Evolutionary conservation across 2,329 filamentous ascomycete genomes (phyloP), one percentile per base, ranked within the genome.

Genomic region (Aureobasidium mangrovei): DNA sequence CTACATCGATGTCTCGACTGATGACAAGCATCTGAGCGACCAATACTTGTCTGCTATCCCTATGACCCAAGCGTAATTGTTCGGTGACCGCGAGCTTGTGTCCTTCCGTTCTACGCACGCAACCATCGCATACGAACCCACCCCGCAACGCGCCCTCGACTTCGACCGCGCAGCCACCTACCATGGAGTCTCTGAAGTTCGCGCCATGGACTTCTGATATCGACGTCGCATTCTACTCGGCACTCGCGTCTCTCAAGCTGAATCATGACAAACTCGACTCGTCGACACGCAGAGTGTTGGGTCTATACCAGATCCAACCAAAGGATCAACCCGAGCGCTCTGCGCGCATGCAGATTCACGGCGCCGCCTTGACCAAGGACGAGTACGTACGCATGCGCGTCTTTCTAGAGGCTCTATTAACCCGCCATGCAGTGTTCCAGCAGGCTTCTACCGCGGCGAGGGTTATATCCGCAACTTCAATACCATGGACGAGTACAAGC

Each of bases 251-350:
- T 4, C 86, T 86, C 61, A 98, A 98, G 73, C 89, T 98, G 67
- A 90, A 97, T 69, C 85, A 95, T 78, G 93, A 96, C 74, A 95
- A 91, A 72, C 87, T 98, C 49, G 88, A 96, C 73, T 91, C 95
- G 70, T 95, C 91, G 7, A 87, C 90, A 27, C 86, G 91, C 42
- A 84, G 85, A 57, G 79, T 97, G 2, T 77, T 95, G 31, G 93
- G 93, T 3, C 73, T 95, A 41, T 98, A 98, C 69, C 89, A 96
- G 71, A 83, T 93, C 61, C 85, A 86, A 41, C 76, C 83, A 8
- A 76, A 77, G 40, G 85, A 88, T 62, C 73, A 83, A 38, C 82
- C 88, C 0, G 84, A 86, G 62, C 79, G 85, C 53, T 93, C 88
- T 61, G 88, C 87, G 69, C 87, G 85, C 66, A 90, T 97, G 81